Conservation (phyloP, 306 rosid species). For the Lupinus albus region DNA sequence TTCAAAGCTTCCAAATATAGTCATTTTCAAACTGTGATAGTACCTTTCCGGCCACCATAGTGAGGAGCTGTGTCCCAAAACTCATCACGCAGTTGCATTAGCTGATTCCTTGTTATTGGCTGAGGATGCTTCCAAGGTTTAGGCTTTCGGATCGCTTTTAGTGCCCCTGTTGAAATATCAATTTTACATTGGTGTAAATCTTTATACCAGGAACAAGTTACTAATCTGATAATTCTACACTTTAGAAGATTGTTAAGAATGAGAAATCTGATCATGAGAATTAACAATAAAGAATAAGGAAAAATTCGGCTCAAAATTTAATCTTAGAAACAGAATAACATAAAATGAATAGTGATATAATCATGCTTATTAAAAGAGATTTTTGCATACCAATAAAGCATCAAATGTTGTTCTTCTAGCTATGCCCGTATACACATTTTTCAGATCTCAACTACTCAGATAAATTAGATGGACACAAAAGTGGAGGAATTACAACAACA, state of each 20-base stretch:
- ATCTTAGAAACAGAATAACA: background rate
- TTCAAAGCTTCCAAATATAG: conserved; percentile 6
- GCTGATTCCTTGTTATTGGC: conserved; percentile 88
- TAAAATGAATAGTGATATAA: background rate
- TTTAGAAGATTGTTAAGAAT: background rate
- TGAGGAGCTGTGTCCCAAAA: conserved; percentile 99
- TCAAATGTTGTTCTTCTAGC: too few relatives aligned
- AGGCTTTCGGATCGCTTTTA: conserved; percentile 84
- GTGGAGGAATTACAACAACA: too few relatives aligned
- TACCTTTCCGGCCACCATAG: conserved; percentile 98
- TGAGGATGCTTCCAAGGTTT: conserved; percentile 99
- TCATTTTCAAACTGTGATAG: conserved; percentile 17
- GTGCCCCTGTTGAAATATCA: conserved; percentile 55
- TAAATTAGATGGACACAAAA: too few relatives aligned
- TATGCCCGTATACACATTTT: too few relatives aligned
- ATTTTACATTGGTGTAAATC: conserved; percentile 27
- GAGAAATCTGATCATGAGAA: conserved; percentile 1
- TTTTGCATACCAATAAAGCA: background rate
- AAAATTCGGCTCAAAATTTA: background rate
- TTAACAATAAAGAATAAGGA: conserved; percentile 4
- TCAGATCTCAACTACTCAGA: too few relatives aligned
- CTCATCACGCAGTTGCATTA: conserved; percentile 86
- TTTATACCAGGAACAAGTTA: conserved; percentile 24
- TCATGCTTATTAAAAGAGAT: too few relatives aligned
- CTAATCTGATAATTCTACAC: conserved; percentile 27